These are phyloP conservation scores for Mycosarcoma maydis DNA, from an alignment of 1,284 basidiomycete genomes.

Conservation along the genomic window DNA sequence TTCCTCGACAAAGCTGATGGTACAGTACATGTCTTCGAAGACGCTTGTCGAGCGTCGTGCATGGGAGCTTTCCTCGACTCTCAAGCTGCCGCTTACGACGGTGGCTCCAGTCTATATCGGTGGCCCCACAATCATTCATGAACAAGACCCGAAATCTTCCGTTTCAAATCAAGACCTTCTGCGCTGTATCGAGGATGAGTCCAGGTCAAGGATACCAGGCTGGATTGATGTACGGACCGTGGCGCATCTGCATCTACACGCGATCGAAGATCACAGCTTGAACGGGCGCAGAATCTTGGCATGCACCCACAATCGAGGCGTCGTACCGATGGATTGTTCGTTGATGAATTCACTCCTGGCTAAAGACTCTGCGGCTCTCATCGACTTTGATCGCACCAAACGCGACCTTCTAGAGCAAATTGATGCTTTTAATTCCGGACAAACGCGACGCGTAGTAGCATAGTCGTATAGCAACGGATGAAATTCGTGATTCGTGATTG, in stretches of 20 bases:
- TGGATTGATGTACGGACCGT: constrained; percentile 9
- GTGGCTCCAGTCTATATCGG: constrained; percentile 3
- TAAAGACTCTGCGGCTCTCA: neutral
- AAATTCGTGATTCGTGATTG: no score
- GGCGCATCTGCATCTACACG: neutral
- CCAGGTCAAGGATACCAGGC: constrained; percentile 3
- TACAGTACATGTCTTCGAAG: constrained; percentile 5
- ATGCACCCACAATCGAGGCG: constrained; percentile 1
- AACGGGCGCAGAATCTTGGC: neutral
- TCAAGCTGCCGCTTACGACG: neutral
- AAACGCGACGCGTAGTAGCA: neutral
- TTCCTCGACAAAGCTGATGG: neutral
- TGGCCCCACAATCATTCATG: constrained; percentile 1
- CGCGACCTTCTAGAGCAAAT: constrained; percentile 3
- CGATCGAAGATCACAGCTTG: neutral
- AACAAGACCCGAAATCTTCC: neutral
- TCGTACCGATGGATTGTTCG: neutral
- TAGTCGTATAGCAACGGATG: no score
- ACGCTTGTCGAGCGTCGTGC: neutral
- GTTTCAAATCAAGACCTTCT: constrained; percentile 1
- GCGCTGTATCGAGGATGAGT: neutral
- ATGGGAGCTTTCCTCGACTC: neutral
- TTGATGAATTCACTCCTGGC: neutral
- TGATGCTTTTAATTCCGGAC: neutral
- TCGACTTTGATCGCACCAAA: constrained; percentile 3